A percentile compares a stretch with the other conserved stretches of the same genome.
phyloP scores from a whole-genome alignment of 1,139 yeast genomes.

The Petasospora rhodanensis region DNA sequence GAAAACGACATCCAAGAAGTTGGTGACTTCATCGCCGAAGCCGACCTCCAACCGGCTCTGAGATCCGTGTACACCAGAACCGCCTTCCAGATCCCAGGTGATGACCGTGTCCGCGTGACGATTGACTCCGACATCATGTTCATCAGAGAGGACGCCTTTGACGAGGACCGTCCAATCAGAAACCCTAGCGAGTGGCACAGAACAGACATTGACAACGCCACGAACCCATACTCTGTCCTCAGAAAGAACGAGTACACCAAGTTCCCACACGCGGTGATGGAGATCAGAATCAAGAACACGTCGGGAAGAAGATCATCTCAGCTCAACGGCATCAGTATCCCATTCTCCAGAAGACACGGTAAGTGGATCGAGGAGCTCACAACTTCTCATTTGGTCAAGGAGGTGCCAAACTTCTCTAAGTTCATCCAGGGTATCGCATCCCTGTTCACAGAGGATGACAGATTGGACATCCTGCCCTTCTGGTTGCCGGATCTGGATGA shows the following conservation, averaged over 20 bases:
- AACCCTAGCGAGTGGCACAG: conserved; percentile 91
- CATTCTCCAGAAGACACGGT: conserved; percentile 43
- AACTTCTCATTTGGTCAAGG: conserved; percentile 90
- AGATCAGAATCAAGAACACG: conserved; percentile 62
- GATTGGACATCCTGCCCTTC: conserved; percentile 83
- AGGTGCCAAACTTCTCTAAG: conserved; percentile 95
- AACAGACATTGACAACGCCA: conserved; percentile 76
- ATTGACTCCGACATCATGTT: conserved; percentile 86
- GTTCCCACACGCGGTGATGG: conserved; percentile 92
- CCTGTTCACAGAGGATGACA: conserved; percentile 84
- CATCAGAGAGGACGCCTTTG: conserved; percentile 88
- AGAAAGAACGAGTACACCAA: conserved; percentile 82
- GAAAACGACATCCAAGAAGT: conserved; percentile 54
- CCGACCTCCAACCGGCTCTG: conserved; percentile 75
- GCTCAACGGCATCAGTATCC: conserved; percentile 26
- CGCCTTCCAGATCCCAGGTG: conserved; percentile 98
- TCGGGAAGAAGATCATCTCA: conserved; percentile 24
- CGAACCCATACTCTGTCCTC: conserved; percentile 65
- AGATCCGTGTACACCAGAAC: conserved; percentile 88
- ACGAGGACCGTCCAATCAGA: conserved; percentile 79
- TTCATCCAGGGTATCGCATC: conserved; percentile 94
- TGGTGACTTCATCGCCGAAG: conserved; percentile 58
- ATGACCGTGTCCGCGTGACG: conserved; percentile 81
- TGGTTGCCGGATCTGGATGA: conserved; percentile 91
- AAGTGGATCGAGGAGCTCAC: conserved; percentile 88